Evolutionary conservation across 179 eudicot genomes (phyloP).

Genomic region (Patellifolia procumbens): DNA sequence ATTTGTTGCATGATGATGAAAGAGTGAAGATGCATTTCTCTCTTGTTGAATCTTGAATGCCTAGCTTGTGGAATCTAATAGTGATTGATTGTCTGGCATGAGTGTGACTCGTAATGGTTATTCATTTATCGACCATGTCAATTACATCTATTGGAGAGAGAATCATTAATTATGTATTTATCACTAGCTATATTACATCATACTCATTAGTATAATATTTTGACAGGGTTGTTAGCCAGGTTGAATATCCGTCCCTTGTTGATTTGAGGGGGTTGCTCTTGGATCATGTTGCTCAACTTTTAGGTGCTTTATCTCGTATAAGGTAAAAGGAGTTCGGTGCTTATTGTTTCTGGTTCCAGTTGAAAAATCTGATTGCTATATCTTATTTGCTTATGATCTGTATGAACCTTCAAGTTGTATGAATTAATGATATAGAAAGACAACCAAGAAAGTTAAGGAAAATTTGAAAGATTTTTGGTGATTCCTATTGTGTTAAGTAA

Average conservation of each 20-base stretch:
- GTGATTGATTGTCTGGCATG: neutral
- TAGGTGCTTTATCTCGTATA: constrained; percentile 96
- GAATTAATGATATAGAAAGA: too few species aligned
- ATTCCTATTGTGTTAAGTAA: too few species aligned
- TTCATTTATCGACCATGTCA: neutral
- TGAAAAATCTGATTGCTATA: too few species aligned
- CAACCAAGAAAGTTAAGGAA: too few species aligned
- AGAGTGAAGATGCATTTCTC: constrained; percentile 3
- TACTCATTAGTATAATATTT: constrained; percentile 15
- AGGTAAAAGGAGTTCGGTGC: too few species aligned
- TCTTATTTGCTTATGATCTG: too few species aligned
- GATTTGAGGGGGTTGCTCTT: constrained; percentile 91
- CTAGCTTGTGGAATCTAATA: constrained; percentile 7
- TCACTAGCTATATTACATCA: neutral
- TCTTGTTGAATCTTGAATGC: neutral
- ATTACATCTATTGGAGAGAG: neutral
- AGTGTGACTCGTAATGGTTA: neutral
- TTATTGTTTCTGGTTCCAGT: too few species aligned
- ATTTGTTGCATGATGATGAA: neutral
- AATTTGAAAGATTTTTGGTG: too few species aligned
- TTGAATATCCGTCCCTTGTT: constrained; percentile 95
- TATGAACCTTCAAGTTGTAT: too few species aligned
- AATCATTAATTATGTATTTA: neutral
- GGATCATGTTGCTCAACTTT: constrained; percentile 93
- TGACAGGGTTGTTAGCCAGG: constrained; percentile 96